phyloP scores from a whole-genome alignment of 2,329 filamentous ascomycete species.

The Colletotrichum shisoi region DNA sequence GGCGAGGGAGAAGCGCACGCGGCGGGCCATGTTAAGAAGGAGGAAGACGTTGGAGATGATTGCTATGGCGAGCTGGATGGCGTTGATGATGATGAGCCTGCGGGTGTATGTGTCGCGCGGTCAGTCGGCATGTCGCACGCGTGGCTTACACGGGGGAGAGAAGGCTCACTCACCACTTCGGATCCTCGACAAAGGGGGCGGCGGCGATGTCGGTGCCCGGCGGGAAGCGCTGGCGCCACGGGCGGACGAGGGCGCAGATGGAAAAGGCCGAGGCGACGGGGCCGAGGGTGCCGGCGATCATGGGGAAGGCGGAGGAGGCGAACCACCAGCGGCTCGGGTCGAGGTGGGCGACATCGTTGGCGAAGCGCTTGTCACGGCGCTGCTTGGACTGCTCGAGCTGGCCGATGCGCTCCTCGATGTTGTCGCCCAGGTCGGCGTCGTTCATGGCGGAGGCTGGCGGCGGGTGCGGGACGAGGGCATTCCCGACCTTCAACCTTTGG shows the following conservation, averaged over 20 bases:
- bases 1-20: constrained; percentile 80
- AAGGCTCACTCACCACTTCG: constrained; percentile 66
- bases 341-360: constrained; percentile 54
- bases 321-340: constrained; percentile 69
- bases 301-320: constrained; percentile 71
- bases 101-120: neutral
- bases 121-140: neutral
- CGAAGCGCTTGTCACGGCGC: constrained; percentile 44
- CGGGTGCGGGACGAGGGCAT: constrained; percentile 25
- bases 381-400: constrained; percentile 43
- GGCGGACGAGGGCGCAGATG: constrained; percentile 82
- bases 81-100: constrained; percentile 78
- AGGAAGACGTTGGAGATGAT: constrained; percentile 82
- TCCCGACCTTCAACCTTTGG: neutral
- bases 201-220: constrained; percentile 57
- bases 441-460: constrained; percentile 48
- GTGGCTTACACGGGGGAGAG: neutral
- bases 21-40: constrained; percentile 84
- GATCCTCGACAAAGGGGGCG: constrained; percentile 68
- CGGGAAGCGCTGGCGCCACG: constrained; percentile 72
- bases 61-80: constrained; percentile 77
- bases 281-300: constrained; percentile 83
- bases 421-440: constrained; percentile 51
- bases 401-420: constrained; percentile 49
- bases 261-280: constrained; percentile 88